phyloP scores from a whole-genome alignment of 768 basidiomycete species.

The Amyloporia xantha region DNA sequence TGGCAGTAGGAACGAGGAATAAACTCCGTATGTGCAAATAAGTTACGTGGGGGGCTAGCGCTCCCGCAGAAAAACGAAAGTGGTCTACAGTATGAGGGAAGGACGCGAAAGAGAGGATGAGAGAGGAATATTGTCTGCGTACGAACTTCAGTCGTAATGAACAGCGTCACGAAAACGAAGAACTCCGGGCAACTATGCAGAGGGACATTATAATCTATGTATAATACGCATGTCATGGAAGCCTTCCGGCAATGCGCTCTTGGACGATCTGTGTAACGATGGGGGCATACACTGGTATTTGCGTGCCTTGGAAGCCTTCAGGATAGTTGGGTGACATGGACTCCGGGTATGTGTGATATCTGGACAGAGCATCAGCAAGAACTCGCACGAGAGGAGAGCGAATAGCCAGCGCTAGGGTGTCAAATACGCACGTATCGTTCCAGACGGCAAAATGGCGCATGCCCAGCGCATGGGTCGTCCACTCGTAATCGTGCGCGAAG shows the following conservation, averaged over 20 bases:
- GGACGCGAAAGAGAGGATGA: not conserved
- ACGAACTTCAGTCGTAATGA: too few relatives aligned
- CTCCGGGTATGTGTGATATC: conserved; percentile 42
- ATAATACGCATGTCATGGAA: conserved; percentile 8
- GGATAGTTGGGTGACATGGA: conserved; percentile 56
- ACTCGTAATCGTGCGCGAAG: conserved; percentile 84
- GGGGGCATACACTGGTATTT: conserved; percentile 68
- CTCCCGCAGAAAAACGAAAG: not conserved
- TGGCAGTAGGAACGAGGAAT: not conserved
- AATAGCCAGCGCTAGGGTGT: too few relatives aligned
- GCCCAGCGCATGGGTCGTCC: conserved; percentile 69
- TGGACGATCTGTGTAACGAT: conserved; percentile 65
- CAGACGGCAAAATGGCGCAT: conserved; percentile 73
- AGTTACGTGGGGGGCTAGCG: not conserved
- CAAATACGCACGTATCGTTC: conserved; percentile 60
- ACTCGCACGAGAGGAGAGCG: not conserved
- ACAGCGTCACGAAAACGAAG: not conserved
- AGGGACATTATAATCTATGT: too few relatives aligned
- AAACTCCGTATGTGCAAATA: not conserved
- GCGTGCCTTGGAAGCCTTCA: conserved; percentile 76
- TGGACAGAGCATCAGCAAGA: conserved; percentile 8
- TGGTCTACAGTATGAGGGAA: not conserved
- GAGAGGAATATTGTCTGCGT: not conserved
- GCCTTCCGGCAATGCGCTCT: conserved; percentile 43
- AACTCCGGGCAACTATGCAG: too few relatives aligned